Percentiles rank a stretch among this genome's conserved stretches.
Conservation (phyloP, 768 basidiomycete species). For the Boletus tylopilopsis region DNA sequence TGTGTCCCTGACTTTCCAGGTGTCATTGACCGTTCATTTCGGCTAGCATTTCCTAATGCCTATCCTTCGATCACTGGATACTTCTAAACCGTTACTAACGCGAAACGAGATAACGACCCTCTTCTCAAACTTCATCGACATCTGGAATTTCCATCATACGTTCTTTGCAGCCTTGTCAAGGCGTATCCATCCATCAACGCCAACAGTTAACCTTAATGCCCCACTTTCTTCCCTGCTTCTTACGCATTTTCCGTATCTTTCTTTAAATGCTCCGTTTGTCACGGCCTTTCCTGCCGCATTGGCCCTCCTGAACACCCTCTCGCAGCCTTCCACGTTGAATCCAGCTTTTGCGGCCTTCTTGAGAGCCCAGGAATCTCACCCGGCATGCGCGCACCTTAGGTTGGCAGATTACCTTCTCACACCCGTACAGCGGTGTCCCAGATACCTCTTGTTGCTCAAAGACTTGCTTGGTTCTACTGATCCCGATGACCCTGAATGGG, state of each 20-base stretch:
- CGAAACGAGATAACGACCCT: constrained; percentile 66
- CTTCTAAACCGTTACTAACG: constrained; percentile 61
- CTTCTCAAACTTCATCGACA: constrained; percentile 89
- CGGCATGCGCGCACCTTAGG: constrained; percentile 68
- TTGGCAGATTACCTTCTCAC: constrained; percentile 84
- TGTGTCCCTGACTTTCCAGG: constrained; percentile 17
- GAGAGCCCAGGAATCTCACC: constrained; percentile 60
- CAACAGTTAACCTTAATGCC: constrained; percentile 29
- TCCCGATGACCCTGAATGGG: constrained; percentile 63
- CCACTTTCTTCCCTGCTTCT: constrained; percentile 59
- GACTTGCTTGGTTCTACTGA: constrained; percentile 72
- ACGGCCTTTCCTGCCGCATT: constrained; percentile 72
- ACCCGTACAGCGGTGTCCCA: constrained; percentile 83
- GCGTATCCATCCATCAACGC: constrained; percentile 29
- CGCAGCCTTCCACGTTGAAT: constrained; percentile 39
- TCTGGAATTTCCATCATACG: constrained; percentile 83
- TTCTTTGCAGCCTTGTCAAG: constrained; percentile 61
- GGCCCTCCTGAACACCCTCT: constrained; percentile 52
- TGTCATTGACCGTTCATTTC: constrained; percentile 1
- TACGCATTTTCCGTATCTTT: constrained; percentile 84
- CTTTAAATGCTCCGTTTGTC: constrained; percentile 82
- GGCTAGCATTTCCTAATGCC: constrained; percentile 79
- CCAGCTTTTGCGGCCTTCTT: constrained; percentile 61
- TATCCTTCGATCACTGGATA: constrained; percentile 71
- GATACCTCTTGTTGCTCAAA: constrained; percentile 79